Percentiles rank a stretch among this genome's conserved stretches.
These are phyloP conservation scores for Xerocomus cyaneibrunnescens DNA, from an alignment of 1,284 basidiomycete genomes.

Conservation along the genomic window DNA sequence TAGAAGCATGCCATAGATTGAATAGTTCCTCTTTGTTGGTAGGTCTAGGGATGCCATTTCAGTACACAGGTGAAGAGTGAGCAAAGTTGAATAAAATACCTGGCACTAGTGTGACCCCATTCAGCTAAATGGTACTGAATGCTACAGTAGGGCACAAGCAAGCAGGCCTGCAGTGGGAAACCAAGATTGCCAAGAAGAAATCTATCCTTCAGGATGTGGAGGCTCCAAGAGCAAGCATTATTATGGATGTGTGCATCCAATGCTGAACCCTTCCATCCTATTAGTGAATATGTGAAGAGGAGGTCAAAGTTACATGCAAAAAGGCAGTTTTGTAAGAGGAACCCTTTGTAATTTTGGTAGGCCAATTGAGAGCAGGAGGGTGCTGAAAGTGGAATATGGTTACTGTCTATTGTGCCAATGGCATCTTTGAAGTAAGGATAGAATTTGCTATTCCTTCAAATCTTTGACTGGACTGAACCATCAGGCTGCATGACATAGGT, in stretches of 20 bases:
- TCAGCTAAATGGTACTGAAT: constrained; percentile 8
- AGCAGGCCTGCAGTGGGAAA: too few species aligned
- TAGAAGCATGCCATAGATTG: constrained; percentile 40
- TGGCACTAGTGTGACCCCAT: not conserved
- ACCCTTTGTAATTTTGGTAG: not conserved
- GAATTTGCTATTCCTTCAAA: not conserved
- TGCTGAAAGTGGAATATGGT: not conserved
- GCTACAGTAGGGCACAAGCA: not conserved
- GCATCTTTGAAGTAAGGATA: not conserved
- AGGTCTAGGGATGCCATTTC: not conserved
- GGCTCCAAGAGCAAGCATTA: not conserved
- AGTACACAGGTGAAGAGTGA: not conserved
- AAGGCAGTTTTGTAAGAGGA: not conserved
- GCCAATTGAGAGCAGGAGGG: fast-evolving
- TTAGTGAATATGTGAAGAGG: not conserved
- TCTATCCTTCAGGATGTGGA: not conserved
- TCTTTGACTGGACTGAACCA: not conserved
- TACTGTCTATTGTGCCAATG: not conserved
- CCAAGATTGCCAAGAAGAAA: not conserved
- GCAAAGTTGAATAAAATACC: not conserved
- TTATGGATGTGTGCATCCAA: not conserved
- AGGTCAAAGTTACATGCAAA: not conserved
- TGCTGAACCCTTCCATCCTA: not conserved
- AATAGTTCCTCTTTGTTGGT: constrained; percentile 38
- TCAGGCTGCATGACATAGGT: too few species aligned